A percentile compares a stretch with the other conserved stretches of the same genome.
Conservation (phyloP, 108 stramenopile genomes). For the Pseudonitzschia pungens region DNA sequence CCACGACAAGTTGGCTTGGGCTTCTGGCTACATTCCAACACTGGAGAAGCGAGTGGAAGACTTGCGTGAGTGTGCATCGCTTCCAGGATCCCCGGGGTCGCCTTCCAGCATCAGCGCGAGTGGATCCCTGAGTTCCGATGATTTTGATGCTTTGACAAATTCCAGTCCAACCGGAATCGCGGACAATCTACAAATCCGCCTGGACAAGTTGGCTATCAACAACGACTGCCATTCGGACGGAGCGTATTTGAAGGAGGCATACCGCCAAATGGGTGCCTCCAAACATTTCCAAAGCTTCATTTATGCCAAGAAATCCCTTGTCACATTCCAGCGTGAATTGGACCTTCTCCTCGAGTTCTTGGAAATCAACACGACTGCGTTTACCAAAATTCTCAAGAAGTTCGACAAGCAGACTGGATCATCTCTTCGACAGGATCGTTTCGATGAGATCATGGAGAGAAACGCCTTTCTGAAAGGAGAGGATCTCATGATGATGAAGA, state of each 20-base stretch:
- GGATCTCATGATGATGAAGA: constrained; percentile 29
- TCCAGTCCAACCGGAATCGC: constrained; percentile 27
- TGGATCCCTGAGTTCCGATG: constrained; percentile 12
- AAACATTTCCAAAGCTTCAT: constrained; percentile 57
- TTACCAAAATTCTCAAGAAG: constrained; percentile 69
- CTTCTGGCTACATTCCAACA: constrained; percentile 41
- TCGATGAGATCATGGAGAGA: constrained; percentile 41
- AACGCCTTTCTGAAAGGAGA: constrained; percentile 50
- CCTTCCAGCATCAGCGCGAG: constrained; percentile 17
- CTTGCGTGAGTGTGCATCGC: constrained; percentile 24
- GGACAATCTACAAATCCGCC: constrained; percentile 5
- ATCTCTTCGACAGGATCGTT: constrained; percentile 47
- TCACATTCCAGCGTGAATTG: constrained; percentile 43
- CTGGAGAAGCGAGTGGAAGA: constrained; percentile 53
- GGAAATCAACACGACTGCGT: constrained; percentile 59
- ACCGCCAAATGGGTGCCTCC: constrained; percentile 42
- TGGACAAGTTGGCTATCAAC: constrained; percentile 10
- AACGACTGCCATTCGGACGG: constrained; percentile 17
- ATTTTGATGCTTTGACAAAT: constrained; percentile 7
- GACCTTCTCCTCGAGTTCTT: constrained; percentile 50
- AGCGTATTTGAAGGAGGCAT: constrained; percentile 49
- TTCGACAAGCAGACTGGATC: constrained; percentile 58
- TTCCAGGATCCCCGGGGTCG: constrained; percentile 21
- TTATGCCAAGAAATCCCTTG: constrained; percentile 55
- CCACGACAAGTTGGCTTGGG: constrained; percentile 57